These are phyloP conservation scores for Talaromyces sp. DNA, from an alignment of 2,329 filamentous ascomycete genomes.

Conservation along the genomic window DNA sequence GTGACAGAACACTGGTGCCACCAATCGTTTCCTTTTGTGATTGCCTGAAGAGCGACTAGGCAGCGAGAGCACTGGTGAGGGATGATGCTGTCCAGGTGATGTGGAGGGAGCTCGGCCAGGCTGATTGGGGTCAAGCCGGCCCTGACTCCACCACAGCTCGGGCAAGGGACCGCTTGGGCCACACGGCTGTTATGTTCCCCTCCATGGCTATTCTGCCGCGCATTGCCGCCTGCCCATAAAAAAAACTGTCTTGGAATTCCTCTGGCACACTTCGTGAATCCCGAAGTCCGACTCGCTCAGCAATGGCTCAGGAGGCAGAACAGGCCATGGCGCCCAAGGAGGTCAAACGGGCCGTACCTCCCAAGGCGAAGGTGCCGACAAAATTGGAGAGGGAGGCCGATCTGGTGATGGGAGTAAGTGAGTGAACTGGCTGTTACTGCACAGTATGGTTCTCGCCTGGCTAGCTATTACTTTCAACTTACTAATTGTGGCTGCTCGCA, in stretches of 20 bases:
- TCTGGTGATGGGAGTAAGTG: conserved; percentile 51
- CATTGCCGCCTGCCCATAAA: neutral
- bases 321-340: conserved; percentile 15
- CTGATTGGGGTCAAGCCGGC: neutral
- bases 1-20: neutral
- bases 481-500: neutral
- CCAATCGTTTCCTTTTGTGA: neutral
- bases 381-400: conserved; percentile 44
- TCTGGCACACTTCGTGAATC: neutral
- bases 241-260: neutral
- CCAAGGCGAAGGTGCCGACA: conserved; percentile 7
- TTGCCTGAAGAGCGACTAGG: neutral
- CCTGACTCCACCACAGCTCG: neutral
- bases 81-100: conserved; percentile 9
- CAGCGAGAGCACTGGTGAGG: neutral
- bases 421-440: conserved; percentile 31
- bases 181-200: neutral
- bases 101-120: neutral
- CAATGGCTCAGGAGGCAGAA: conserved; percentile 3
- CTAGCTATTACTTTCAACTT: neutral
- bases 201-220: conserved; percentile 8
- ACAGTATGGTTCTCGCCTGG: conserved; percentile 3
- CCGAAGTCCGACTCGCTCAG: neutral
- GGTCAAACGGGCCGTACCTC: neutral
- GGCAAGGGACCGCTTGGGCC: neutral